phyloP scores from a whole-genome alignment of 129 eudicot species.

The Chrysanthemum seticuspe region DNA sequence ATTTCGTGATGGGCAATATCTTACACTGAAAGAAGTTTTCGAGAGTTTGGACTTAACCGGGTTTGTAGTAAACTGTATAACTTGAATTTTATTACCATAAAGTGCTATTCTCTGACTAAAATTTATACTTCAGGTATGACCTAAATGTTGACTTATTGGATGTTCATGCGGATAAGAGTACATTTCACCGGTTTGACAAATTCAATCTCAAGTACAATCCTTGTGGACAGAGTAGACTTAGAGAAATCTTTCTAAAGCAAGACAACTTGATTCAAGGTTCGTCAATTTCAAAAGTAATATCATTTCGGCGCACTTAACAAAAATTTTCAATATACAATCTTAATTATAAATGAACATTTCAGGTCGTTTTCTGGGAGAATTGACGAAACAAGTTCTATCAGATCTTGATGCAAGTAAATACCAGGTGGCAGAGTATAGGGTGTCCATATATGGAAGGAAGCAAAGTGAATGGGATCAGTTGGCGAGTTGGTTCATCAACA shows the following conservation, averaged over 20 bases:
- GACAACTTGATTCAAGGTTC: conserved; percentile 76
- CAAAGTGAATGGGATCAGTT: conserved; percentile 82
- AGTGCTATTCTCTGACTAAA: conserved; percentile 2
- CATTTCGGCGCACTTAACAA: not conserved
- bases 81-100: conserved; percentile 11
- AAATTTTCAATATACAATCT: not conserved
- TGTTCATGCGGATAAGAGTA: conserved; percentile 78
- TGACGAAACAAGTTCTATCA: conserved; percentile 63
- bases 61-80: conserved; percentile 29
- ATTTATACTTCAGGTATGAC: conserved; percentile 47
- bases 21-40: conserved; percentile 68
- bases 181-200: conserved; percentile 74
- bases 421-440: conserved; percentile 78
- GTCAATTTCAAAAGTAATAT: not conserved
- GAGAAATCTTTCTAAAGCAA: conserved; percentile 75
- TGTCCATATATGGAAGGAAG: conserved; percentile 76
- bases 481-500: conserved; percentile 78
- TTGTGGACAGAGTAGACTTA: conserved; percentile 76
- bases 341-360: not conserved
- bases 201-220: conserved; percentile 83
- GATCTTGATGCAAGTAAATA: conserved; percentile 79
- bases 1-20: conserved; percentile 73
- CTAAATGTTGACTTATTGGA: conserved; percentile 74
- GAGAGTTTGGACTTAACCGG: conserved; percentile 74
- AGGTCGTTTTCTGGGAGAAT: conserved; percentile 73